A percentile compares a stretch with the other conserved stretches of the same genome.
These are phyloP conservation scores for Paramicrosporidium saccamoebae DNA, from an alignment of 371 early-diverging fungal species.

Conservation along the genomic window DNA sequence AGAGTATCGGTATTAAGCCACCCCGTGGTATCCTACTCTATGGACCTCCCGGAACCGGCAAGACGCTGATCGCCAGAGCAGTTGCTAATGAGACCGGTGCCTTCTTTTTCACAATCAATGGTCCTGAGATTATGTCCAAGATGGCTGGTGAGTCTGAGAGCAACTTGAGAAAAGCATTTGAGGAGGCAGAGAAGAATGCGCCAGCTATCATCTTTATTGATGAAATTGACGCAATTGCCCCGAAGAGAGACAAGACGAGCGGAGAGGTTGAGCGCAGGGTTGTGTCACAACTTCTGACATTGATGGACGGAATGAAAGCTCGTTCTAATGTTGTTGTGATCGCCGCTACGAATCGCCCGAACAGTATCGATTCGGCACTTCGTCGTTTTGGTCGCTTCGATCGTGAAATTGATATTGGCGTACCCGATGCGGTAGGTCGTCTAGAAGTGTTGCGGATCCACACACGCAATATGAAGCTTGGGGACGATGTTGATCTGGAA, in stretches of 20 bases:
- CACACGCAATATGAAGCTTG: constrained; percentile 97
- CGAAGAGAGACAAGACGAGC: constrained; percentile 98
- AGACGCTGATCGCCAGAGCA: constrained; percentile 44
- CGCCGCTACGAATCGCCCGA: constrained; percentile 95
- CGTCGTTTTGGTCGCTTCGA: constrained; percentile 99
- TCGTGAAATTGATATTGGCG: constrained; percentile 97
- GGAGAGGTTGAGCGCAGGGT: constrained; percentile 98
- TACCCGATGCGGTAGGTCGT: constrained; percentile 95
- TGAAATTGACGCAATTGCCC: constrained; percentile 90
- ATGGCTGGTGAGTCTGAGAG: constrained; percentile 97
- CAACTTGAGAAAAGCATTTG: constrained; percentile 93
- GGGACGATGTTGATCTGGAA: constrained; percentile 89
- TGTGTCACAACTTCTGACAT: constrained; percentile 90
- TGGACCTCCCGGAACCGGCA: constrained; percentile 96
- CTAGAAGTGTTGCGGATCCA: constrained; percentile 95
- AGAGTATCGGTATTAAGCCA: constrained; percentile 93
- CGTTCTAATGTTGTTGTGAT: constrained; percentile 87
- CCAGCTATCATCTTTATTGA: constrained; percentile 96
- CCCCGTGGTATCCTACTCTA: constrained; percentile 91
- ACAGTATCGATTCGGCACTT: constrained; percentile 96
- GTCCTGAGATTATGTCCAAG: constrained; percentile 98
- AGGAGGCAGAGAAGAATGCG: constrained; percentile 93
- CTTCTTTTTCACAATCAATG: constrained; percentile 91
- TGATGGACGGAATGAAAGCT: constrained; percentile 98
- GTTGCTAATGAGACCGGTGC: constrained; percentile 63